phyloP scores from a whole-genome alignment of 2,329 filamentous ascomycete genomes.

The Fusarium pseudocircinatum region DNA sequence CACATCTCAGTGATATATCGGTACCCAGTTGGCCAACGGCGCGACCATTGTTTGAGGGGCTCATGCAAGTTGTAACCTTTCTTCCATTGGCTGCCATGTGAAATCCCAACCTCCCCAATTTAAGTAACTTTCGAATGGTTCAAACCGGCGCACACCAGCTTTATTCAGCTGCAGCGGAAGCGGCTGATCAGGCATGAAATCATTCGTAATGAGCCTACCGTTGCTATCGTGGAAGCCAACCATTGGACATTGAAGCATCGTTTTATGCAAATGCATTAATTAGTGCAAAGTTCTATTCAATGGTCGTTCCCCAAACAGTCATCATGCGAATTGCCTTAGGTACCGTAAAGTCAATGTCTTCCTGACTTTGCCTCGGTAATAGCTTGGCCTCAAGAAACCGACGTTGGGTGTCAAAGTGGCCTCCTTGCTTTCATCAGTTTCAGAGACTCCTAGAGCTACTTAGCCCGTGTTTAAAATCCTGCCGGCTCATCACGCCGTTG shows the following conservation, averaged over 20 bases:
- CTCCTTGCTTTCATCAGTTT: conserved; percentile 28
- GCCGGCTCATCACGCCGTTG: conserved; percentile 12
- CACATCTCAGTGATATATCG: not conserved
- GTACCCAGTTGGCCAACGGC: not conserved
- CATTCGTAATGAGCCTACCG: conserved; percentile 37
- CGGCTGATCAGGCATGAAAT: conserved; percentile 36
- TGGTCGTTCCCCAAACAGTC: conserved; percentile 26
- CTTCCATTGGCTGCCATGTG: conserved; percentile 36
- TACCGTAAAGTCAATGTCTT: conserved; percentile 12
- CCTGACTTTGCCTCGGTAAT: conserved; percentile 14
- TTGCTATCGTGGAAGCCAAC: conserved; percentile 46
- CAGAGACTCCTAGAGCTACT: conserved; percentile 12
- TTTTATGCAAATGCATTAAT: conserved; percentile 42
- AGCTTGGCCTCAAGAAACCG: conserved; percentile 29
- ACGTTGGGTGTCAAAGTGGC: conserved; percentile 21
- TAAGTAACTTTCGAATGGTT: conserved; percentile 12
- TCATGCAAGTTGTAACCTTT: conserved; percentile 4
- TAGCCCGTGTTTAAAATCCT: conserved; percentile 4
- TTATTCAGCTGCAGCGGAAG: conserved; percentile 36
- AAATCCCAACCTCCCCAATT: conserved; percentile 40
- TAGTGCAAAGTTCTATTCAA: conserved; percentile 37
- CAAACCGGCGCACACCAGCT: conserved; percentile 23
- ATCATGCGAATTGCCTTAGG: not conserved
- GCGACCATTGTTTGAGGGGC: conserved; percentile 14
- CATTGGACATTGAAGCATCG: conserved; percentile 41